A percentile compares a stretch with the other conserved stretches of the same genome.
Evolutionary conservation across 352 stramenopile genomes (phyloP).

Genomic region (Thraustochytrium aureum): DNA sequence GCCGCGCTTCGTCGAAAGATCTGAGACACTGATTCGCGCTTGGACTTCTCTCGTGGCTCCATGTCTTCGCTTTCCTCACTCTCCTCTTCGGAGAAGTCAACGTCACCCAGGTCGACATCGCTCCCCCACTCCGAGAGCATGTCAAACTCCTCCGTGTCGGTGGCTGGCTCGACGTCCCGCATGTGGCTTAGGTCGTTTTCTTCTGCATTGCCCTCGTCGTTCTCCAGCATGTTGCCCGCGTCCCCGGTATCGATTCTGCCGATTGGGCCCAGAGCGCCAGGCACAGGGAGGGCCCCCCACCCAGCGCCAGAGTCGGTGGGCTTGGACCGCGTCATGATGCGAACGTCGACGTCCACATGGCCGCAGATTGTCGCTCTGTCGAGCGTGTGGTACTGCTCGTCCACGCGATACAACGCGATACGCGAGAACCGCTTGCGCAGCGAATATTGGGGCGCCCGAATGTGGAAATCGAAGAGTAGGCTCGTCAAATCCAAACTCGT

Average conservation of each 20-base stretch:
- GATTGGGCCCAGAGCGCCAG: too few species aligned
- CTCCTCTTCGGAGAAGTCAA: constrained; percentile 9
- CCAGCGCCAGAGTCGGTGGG: too few species aligned
- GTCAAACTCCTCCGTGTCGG: constrained; percentile 47
- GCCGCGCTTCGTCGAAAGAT: too few species aligned
- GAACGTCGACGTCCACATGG: background rate
- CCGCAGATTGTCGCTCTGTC: background rate
- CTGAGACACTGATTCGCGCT: too few species aligned
- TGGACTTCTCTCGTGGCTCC: too few species aligned
- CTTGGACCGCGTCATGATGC: too few species aligned
- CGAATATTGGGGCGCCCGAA: background rate
- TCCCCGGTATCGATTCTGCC: too few species aligned
- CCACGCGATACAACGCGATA: background rate
- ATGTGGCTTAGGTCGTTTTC: background rate
- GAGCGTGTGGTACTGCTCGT: background rate
- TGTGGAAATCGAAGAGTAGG: background rate
- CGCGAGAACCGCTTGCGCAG: background rate
- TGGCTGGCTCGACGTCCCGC: constrained; percentile 27
- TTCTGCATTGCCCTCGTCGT: background rate
- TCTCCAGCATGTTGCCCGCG: too few species aligned
- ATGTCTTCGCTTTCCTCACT: background rate
- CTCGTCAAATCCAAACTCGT: background rate
- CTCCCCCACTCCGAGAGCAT: background rate
- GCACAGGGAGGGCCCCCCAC: too few species aligned
- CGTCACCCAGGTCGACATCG: too few species aligned